phyloP scores from a whole-genome alignment of 1,284 basidiomycete genomes.

The Tilletia walkeri region DNA sequence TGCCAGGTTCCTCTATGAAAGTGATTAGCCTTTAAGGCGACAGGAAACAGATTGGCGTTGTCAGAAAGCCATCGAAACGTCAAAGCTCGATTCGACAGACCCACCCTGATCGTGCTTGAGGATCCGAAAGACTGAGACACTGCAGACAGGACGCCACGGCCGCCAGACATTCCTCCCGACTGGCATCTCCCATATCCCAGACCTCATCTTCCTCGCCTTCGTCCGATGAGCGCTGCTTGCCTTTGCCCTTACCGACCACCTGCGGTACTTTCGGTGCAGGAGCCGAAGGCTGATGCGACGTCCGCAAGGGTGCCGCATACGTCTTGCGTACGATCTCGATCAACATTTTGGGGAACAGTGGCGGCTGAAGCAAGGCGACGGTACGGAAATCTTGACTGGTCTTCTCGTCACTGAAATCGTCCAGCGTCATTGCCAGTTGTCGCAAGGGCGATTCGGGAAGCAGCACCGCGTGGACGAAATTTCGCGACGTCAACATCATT shows the following conservation, averaged over 20 bases:
- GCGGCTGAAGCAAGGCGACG: background rate
- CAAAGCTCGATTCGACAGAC: background rate
- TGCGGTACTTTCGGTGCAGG: too few relatives aligned
- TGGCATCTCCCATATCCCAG: background rate
- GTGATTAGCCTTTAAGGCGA: background rate
- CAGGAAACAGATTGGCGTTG: background rate
- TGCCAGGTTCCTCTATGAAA: conserved; percentile 12
- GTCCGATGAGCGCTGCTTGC: background rate
- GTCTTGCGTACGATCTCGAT: conserved; percentile 11
- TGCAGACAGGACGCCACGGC: background rate
- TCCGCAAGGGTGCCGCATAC: conserved; percentile 3
- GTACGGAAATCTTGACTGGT: background rate
- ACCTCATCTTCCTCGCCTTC: background rate
- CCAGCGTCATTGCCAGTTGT: background rate
- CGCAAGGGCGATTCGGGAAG: background rate
- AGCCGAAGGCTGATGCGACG: background rate
- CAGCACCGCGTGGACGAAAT: conserved; percentile 4
- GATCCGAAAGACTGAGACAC: conserved; percentile 6
- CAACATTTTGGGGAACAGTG: conserved; percentile 1
- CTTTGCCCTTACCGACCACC: background rate
- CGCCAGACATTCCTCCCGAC: background rate
- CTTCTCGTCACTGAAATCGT: background rate
- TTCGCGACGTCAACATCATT: background rate
- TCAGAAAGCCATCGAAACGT: too few relatives aligned
- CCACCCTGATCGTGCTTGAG: conserved; percentile 8